Evolutionary conservation across 2,329 filamentous ascomycete species (phyloP).

Genomic region (Hirsutella minnesotensis): DNA sequence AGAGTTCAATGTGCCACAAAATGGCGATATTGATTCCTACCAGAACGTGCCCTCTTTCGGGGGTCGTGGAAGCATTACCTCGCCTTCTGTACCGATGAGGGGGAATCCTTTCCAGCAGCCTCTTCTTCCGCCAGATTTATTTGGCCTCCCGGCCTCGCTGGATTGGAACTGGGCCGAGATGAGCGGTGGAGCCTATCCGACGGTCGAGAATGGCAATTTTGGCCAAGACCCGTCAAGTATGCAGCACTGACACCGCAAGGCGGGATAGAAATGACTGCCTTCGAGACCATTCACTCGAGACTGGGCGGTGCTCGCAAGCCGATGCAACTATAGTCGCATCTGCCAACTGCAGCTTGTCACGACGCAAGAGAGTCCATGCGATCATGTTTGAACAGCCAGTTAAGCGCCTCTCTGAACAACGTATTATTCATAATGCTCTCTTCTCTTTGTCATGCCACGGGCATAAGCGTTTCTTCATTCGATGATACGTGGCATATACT

Average conservation of each 20-base stretch:
- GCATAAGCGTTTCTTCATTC: no score
- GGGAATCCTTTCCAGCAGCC: conserved; percentile 60
- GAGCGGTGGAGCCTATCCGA: conserved; percentile 52
- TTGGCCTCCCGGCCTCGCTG: conserved; percentile 90
- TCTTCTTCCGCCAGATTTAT: conserved; percentile 84
- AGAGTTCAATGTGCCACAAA: conserved; percentile 27
- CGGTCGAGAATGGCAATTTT: conserved; percentile 50
- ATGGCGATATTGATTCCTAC: conserved; percentile 30
- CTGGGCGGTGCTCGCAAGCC: no score
- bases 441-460: no score
- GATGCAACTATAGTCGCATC: no score
- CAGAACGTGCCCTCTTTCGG: conserved; percentile 33
- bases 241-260: not conserved
- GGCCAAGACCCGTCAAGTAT: conserved; percentile 11
- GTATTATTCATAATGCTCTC: no score
- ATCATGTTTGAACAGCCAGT: no score
- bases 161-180: conserved; percentile 76
- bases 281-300: no score
- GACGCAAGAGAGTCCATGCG: no score
- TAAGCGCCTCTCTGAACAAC: no score
- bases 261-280: not conserved
- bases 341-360: no score
- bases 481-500: no score
- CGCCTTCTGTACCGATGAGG: conserved; percentile 4
- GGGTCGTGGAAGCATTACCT: conserved; percentile 11